Base-by-base conservation (phyloP, 371 early-diverging fungal genomes). In the Mucor sp. region DNA sequence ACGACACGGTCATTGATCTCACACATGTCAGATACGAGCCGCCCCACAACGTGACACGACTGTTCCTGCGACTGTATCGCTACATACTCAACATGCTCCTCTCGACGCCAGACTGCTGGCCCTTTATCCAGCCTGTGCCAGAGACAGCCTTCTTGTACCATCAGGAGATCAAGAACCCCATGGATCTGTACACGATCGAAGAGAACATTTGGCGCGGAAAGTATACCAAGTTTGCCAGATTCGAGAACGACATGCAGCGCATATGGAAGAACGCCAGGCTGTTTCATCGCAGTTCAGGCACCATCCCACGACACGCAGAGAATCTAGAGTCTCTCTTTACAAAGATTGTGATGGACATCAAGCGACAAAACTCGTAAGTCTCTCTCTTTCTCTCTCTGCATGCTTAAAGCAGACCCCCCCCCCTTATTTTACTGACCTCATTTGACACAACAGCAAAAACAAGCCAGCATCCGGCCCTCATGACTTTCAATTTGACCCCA, bases 91-190 rank as follows among this genome's bases (percentile, higher is more conserved):
- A 79, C 62, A 79, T 77, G 72, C 56, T 82, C 7, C 62, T 82
- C 12, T 74, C 79, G 3, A 79, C 82, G 21, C 82, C 82, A 0
- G 77, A 82, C 37, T 79, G 82, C 48, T 79, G 79, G 78, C 82
- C 79, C 0, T 83, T 83, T 62, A 74, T 80, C n/a, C 76, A 74
- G 43, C 81, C 83, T 27, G 77, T 79, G 14, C 83, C 80, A 9
- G 69, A 59, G 9, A 66, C 77, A 0, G 76, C 79, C 1, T 65
- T 74, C 55, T 43, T 76, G 5, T 80, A 83, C 58, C 80, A 80
- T 33, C 77, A 79, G 37, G 77, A 80, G 39, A 69, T 75, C 19
- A 71, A 66, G 11, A 65, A 75, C 6, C 79, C 79, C 11, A 79
- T 83, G 81, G 80, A 83, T 68, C 53, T 83, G 15, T 71, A 74